Evolutionary conservation across 225 moss, liverwort and hornwort genomes (phyloP), one percentile per base, ranked within the genome.

Genomic region (Pseudoscleropodium purum): DNA sequence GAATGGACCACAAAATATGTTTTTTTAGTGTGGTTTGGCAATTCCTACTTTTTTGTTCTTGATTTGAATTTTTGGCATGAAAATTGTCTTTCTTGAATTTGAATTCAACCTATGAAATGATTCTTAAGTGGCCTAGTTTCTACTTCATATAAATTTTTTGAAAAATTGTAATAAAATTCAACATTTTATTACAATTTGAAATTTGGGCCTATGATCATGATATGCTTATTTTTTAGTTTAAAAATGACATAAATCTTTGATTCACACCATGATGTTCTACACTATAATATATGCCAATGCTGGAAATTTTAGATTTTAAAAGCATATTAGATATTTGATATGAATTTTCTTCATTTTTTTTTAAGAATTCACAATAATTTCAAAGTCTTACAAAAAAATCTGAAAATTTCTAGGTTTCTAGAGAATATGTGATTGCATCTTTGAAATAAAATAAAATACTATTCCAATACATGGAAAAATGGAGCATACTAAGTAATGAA

Each of bases 161-260:
- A 34, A 36, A 29, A 29, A 29, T 62, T n/a, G n/a, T 29, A 3
- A 62, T 62, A 29, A 13, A 66, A 34, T 5, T 20, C 20, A 11
- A 19, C 6, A 37, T 5, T 20, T 37, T 19, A 37, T 36, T 37
- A 67, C 36, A 67, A 67, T 67, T 67, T 37, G 67, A 67, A 67
- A 67, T 11, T 19, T 37, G 3, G 37, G 4, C 67, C 6, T 20
- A 37, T 20, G 11, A 67, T 19, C 1, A 6, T 0, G 0, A 5
- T 67, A 37, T 37, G 6, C 1, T 68, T 6, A 37, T 68, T 68
- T 41, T 30, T 9, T 15, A 30, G 30, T 39, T 43, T 17, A 10
- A 37, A 11, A 11, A 68, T 37, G 21, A 21, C 4, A 37, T 0
- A 37, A 1, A 66, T 20, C 11, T 67, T 29, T 43, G 29, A 17